These are phyloP conservation scores for Colletotrichum acutatum DNA, from an alignment of 2,329 filamentous ascomycete genomes.

Conservation along the genomic window DNA sequence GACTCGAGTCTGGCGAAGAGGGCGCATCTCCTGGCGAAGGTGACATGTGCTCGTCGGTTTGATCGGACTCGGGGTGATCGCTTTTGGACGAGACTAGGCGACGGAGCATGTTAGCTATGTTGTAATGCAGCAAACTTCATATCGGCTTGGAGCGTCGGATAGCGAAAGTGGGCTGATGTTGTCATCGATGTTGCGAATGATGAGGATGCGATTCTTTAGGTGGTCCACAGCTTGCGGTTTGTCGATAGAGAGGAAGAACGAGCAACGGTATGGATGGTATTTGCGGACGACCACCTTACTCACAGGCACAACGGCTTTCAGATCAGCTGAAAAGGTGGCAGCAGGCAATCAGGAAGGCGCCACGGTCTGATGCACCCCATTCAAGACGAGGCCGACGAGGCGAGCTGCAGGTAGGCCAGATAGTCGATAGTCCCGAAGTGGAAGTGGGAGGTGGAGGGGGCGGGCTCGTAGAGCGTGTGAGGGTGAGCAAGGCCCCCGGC, in stretches of 20 bases:
- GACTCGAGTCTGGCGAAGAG: constrained; percentile 65
- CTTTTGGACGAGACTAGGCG: constrained; percentile 27
- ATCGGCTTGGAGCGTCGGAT: constrained; percentile 7
- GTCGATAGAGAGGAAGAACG: background rate
- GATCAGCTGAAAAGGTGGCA: constrained; percentile 6
- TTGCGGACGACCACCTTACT: constrained; percentile 12
- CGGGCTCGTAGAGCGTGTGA: background rate
- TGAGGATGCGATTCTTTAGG: background rate
- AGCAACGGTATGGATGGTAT: background rate
- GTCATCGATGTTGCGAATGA: constrained; percentile 21
- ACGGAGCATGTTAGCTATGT: constrained; percentile 34
- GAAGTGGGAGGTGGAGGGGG: constrained; percentile 21
- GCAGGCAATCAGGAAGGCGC: background rate
- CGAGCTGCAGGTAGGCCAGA: constrained; percentile 34
- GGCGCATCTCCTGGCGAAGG: constrained; percentile 67
- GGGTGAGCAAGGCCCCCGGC: constrained; percentile 28
- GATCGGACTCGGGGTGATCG: constrained; percentile 12
- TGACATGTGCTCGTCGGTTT: constrained; percentile 65
- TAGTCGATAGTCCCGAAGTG: constrained; percentile 7
- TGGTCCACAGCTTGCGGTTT: constrained; percentile 14
- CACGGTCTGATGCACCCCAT: constrained; percentile 18
- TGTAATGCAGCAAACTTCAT: constrained; percentile 18
- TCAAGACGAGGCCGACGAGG: constrained; percentile 17
- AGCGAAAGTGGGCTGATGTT: constrained; percentile 2
- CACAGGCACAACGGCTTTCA: constrained; percentile 25